Evolutionary conservation across 768 basidiomycete genomes (phyloP).

Genomic region (Boletus rubropictus): DNA sequence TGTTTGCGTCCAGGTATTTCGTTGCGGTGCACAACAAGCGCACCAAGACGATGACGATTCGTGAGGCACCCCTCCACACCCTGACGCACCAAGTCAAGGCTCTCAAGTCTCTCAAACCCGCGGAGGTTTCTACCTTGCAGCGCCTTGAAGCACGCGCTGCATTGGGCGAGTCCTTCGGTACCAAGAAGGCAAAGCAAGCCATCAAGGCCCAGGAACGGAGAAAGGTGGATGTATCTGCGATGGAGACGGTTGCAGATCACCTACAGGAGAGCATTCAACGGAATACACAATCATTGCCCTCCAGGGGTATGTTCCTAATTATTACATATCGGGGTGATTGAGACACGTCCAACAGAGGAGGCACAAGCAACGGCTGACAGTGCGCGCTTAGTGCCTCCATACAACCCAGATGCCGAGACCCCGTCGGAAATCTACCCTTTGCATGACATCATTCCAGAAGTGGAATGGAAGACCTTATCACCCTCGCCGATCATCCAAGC

Average conservation of each 20-base stretch:
- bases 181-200: slow-evolving; percentile 84
- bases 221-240: slow-evolving; percentile 81
- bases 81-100: slow-evolving; percentile 78
- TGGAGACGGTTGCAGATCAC: slow-evolving; percentile 77
- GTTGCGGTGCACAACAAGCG: slow-evolving; percentile 76
- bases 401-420: slow-evolving; percentile 57
- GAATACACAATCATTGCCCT: slow-evolving; percentile 63
- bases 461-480: slow-evolving; percentile 72
- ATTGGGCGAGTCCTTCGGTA: slow-evolving; percentile 92
- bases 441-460: slow-evolving; percentile 71
- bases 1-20: slow-evolving; percentile 54
- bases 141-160: slow-evolving; percentile 61
- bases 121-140: slow-evolving; percentile 43
- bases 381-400: slow-evolving; percentile 71
- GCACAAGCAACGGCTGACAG: slow-evolving; percentile 58
- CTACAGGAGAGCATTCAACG: slow-evolving; percentile 80
- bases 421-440: slow-evolving; percentile 72
- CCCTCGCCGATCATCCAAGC: slow-evolving; percentile 51
- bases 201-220: slow-evolving; percentile 86
- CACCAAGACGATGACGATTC: slow-evolving; percentile 63
- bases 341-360: slow-evolving; percentile 44
- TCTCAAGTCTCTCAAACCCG: slow-evolving; percentile 57
- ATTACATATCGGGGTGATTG: slow-evolving; percentile 1
- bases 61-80: slow-evolving; percentile 62
- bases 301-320: slow-evolving; percentile 47